These are phyloP conservation scores for Penicillium hordei DNA, from an alignment of 2,329 filamentous ascomycete genomes.

Conservation along the genomic window DNA sequence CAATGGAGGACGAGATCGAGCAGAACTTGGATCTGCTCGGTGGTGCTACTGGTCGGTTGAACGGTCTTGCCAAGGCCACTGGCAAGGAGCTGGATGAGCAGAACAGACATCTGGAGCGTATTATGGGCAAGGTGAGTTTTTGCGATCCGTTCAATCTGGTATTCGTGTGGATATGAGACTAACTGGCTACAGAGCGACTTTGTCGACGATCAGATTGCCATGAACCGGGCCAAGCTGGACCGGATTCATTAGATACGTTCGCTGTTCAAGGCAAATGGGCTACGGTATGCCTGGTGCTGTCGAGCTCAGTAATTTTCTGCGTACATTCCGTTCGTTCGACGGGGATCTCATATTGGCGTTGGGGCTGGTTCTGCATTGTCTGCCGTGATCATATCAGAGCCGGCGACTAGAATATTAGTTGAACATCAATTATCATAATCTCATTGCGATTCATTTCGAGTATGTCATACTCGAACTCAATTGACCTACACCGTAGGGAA, in stretches of 20 bases:
- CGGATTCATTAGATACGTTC: conserved; percentile 45
- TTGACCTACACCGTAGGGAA: not conserved
- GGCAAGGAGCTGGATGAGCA: conserved; percentile 73
- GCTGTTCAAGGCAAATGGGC: conserved; percentile 5
- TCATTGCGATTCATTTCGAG: conserved; percentile 1
- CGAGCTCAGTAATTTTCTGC: conserved; percentile 20
- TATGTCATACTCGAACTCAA: not conserved
- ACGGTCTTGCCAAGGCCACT: conserved; percentile 71
- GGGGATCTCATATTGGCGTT: conserved; percentile 6
- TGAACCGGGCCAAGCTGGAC: conserved; percentile 72
- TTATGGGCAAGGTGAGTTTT: conserved; percentile 69
- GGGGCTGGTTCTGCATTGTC: conserved; percentile 8
- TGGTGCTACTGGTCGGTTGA: conserved; percentile 66
- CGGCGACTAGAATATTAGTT: conserved; percentile 5
- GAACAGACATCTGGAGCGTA: conserved; percentile 74
- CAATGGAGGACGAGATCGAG: conserved; percentile 71
- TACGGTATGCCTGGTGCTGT: conserved; percentile 35
- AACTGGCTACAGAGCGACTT: conserved; percentile 65
- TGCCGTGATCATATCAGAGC: conserved; percentile 2
- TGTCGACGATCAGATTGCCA: conserved; percentile 76
- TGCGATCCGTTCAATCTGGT: not conserved
- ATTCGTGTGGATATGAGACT: conserved; percentile 13
- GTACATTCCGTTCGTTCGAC: not conserved
- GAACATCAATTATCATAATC: conserved; percentile 8
- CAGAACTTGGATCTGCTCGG: conserved; percentile 61